A percentile compares a stretch with the other conserved stretches of the same genome.
Evolutionary conservation across 2,329 filamentous ascomycete species (phyloP).

Genomic region (Metarhizium brunneum): DNA sequence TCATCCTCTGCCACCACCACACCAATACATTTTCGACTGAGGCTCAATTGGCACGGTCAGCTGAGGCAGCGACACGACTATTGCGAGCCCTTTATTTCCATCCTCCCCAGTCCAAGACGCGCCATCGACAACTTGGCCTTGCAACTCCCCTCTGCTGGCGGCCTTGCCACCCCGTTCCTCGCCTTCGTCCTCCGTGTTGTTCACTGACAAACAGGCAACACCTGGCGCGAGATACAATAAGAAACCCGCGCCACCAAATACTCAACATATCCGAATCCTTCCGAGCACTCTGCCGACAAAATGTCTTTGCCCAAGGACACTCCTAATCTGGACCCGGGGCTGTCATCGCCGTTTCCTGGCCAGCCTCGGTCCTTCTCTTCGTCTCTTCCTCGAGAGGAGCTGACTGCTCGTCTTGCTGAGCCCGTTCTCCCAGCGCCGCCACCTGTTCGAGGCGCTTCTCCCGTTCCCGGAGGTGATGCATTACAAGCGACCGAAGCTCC

Average conservation of each 20-base stretch:
- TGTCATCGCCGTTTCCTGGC: constrained; percentile 39
- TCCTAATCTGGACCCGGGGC: constrained; percentile 27
- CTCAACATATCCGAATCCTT: constrained; percentile 3
- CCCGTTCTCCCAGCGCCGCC: constrained; percentile 37
- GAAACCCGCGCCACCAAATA: neutral
- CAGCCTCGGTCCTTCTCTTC: constrained; percentile 37
- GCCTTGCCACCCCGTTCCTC: neutral
- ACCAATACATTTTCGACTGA: neutral
- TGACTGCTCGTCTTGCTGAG: constrained; percentile 52
- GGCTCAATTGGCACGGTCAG: constrained; percentile 6
- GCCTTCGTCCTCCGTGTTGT: neutral
- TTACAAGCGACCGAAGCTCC: constrained; percentile 43
- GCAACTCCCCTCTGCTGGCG: neutral
- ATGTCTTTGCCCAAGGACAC: constrained; percentile 30
- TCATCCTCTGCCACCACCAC: neutral
- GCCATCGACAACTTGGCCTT: neutral
- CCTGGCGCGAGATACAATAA: constrained; percentile 1
- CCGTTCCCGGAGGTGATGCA: constrained; percentile 15
- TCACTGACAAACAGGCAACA: neutral
- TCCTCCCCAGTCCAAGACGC: neutral
- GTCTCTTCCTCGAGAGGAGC: constrained; percentile 47
- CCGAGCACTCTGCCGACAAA: neutral
- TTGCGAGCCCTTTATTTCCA: neutral
- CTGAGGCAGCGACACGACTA: constrained; percentile 1
- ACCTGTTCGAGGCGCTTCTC: constrained; percentile 26